Evolutionary conservation across 139 green algal species (phyloP), one percentile per base, ranked within the genome.

Genomic region (Tetradesmus obliquus): DNA sequence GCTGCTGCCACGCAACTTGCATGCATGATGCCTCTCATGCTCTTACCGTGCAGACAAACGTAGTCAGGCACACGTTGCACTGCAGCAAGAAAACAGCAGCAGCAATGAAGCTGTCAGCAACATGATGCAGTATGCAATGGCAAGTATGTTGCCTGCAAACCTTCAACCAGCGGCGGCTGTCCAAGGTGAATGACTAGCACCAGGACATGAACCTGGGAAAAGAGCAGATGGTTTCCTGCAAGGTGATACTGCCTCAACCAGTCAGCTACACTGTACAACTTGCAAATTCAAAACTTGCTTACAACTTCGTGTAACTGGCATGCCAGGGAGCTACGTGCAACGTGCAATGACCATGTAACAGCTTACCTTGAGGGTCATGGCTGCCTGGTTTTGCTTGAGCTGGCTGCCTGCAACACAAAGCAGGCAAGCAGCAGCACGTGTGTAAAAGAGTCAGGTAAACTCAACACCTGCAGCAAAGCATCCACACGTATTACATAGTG

Each of bases 31-130:
- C 5, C 66, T 3, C 1, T 5, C 17, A 24, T 24, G 66, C 66
- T 24, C 79, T 93, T 3, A 91, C 88, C 81, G 94, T 97, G 92
- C 92, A 95, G 22, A 97, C 90, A 66, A 97, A 97, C 10, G 90
- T 88, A 22, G 85, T 80, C 32, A 95, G 93, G 93, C 95, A 97
- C 13, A 97, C 88, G 12, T 93, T 58, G 82, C 94, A 96, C 92
- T 95, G 93, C 89, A 91, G 19, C 7, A 57, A 72, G 24, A 17
- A 53, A 74, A 72, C 55, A 84, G n/a, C n/a, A 76, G 66, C 66
- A 76, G 66, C 66, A 24, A 3, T 19, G 17, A n/a, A 24, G 66
- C 66, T 76, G 66, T 76, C 66, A 76, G 66, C 17, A 24, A 5
- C 66, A 76, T 24, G 5, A n/a, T 24, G 66, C 6, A 76, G 66